Evolutionary conservation across 179 eudicot genomes (phyloP), one percentile per base, ranked within the genome.

Genomic region (Vitellaria paradoxa): DNA sequence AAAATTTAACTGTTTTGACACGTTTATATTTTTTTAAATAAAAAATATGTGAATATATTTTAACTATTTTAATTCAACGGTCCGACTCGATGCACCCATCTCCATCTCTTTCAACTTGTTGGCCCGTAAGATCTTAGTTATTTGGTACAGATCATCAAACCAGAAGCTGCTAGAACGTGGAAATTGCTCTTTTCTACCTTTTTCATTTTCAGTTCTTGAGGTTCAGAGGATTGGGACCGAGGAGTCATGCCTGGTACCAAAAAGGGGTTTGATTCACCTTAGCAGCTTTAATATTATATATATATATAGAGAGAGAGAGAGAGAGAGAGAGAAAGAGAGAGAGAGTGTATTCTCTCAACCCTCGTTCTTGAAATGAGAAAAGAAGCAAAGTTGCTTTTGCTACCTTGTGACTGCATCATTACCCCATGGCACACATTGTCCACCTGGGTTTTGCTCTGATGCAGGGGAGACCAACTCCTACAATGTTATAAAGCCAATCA

Each of bases 401-500:
- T 45, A 74, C 79, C 87, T 82, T 82, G 87, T 72, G 74, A 52
- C 24, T 80, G 78, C 69, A 82, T 86, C 45, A 84, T 84, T 21
- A 78, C 80, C 78, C 75, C 50, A 76, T 59, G 74, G 83, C 85
- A 82, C 76, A 77, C 83, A 75, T 79, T 75, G 78, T 76, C 79
- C 47, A 68, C 73, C 72, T 21, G 65, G 65, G 37, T 40, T 24
- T 52, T 12, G 72, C n/a, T 53, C n/a, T 55, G 53, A 2, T 55
- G 49, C 37, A 9, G 62, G 11, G 13, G 20, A 37, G 37, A 24
- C 62, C 15, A 15, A 64, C 70, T 2, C 21, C 57, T 2, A 15
- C 26, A 46, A 23, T 0, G 46, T 52, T 6, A 55, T 40, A 4
- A 10, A 20, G 13, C 80, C 78, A 55, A 77, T 75, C 80, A 67